A percentile compares a stretch with the other conserved stretches of the same genome.
Conservation (phyloP, 148 eudicot genomes). For the Cornus kousa region DNA sequence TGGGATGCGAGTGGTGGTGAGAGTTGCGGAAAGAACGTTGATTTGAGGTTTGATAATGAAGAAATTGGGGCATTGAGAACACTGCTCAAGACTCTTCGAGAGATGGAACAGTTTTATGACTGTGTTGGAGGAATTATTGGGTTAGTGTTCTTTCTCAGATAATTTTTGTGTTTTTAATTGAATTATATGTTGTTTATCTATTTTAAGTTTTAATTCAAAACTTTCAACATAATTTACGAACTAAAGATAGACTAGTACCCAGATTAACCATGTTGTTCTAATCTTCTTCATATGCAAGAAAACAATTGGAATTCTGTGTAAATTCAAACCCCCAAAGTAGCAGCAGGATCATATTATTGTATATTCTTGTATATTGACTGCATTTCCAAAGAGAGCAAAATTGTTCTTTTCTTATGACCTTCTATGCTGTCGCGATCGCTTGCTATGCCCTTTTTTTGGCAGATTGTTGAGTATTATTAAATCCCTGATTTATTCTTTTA, state of each 20-base stretch:
- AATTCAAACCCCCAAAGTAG: background rate
- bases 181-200: background rate
- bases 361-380: background rate
- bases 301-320: background rate
- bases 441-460: background rate
- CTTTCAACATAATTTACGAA: no score
- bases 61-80: conserved; percentile 46
- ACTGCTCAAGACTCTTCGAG: conserved; percentile 55
- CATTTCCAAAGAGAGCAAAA: background rate
- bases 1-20: conserved; percentile 51
- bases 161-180: background rate
- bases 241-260: background rate
- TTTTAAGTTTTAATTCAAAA: background rate
- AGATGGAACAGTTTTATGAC: conserved; percentile 75
- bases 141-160: conserved; percentile 30
- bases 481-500: background rate
- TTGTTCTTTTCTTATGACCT: background rate
- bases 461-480: background rate
- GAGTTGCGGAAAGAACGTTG: conserved; percentile 13
- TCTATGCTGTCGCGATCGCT: background rate
- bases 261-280: background rate
- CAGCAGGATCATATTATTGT: background rate
- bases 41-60: conserved; percentile 31
- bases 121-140: conserved; percentile 97
- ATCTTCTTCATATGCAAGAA: background rate